Conservation (phyloP, 2,329 filamentous ascomycete species). For the Aspergillus versicolor region DNA sequence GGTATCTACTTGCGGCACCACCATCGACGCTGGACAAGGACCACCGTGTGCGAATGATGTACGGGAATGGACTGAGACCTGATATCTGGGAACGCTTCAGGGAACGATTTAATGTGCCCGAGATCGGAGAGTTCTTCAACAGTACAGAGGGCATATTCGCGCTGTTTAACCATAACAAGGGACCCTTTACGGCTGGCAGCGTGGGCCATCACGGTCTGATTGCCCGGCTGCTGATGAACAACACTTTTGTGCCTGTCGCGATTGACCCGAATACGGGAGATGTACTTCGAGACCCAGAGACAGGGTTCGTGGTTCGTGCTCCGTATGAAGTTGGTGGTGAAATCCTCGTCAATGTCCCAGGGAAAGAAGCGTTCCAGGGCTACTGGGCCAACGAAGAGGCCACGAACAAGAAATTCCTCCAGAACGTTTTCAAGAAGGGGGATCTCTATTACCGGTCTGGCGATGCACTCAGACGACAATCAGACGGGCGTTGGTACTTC, state of each 20-base stretch:
- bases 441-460: slow-evolving; percentile 69
- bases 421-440: slow-evolving; percentile 64
- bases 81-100: slow-evolving; percentile 55
- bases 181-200: slow-evolving; percentile 61
- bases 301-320: slow-evolving; percentile 64
- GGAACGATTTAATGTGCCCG: slow-evolving; percentile 51
- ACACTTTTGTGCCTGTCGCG: slow-evolving; percentile 64
- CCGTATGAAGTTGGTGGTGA: slow-evolving; percentile 71
- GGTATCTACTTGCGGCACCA: slow-evolving; percentile 70
- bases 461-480: slow-evolving; percentile 62
- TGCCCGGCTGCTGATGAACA: slow-evolving; percentile 51
- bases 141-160: slow-evolving; percentile 70
- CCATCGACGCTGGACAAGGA: slow-evolving; percentile 45
- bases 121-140: slow-evolving; percentile 74
- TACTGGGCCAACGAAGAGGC: slow-evolving; percentile 69
- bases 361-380: slow-evolving; percentile 62
- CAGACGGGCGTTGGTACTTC: slow-evolving; percentile 68
- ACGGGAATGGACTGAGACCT: slow-evolving; percentile 50
- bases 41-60: slow-evolving; percentile 47
- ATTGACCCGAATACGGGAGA: slow-evolving; percentile 69
- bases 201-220: slow-evolving; percentile 72
- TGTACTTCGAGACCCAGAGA: slow-evolving; percentile 64
- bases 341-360: slow-evolving; percentile 64
- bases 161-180: slow-evolving; percentile 59
- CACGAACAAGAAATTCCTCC: slow-evolving; percentile 64